A percentile compares a stretch with the other conserved stretches of the same genome.
Evolutionary conservation across 495 filamentous ascomycete genomes (phyloP).

Genomic region (Hypoxylon rickii): DNA sequence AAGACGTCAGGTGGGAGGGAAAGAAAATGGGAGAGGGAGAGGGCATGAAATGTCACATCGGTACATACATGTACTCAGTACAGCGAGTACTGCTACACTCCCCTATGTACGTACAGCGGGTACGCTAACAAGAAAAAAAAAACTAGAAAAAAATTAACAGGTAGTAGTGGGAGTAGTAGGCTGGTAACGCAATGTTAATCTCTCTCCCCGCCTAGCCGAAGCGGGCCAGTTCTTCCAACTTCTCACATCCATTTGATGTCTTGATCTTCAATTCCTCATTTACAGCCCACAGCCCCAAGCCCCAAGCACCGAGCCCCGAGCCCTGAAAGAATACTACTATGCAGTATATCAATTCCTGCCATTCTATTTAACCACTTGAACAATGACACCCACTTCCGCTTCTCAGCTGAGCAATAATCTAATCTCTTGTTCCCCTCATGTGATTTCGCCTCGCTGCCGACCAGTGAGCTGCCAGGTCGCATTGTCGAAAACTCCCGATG

Average conservation of each 20-base stretch:
- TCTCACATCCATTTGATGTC: conserved; percentile 5
- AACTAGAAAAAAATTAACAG: not conserved
- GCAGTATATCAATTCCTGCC: no score
- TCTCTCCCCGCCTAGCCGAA: conserved; percentile 30
- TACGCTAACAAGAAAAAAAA: conserved; percentile 30
- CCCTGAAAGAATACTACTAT: conserved; percentile 15
- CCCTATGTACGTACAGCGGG: conserved; percentile 30
- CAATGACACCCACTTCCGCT: conserved; percentile 28
- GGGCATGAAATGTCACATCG: conserved; percentile 26
- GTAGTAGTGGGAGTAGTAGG: not conserved
- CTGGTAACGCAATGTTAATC: conserved; percentile 23
- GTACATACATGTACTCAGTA: no score
- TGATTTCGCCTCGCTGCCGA: conserved; percentile 21
- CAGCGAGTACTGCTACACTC: no score
- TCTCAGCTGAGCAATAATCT: conserved; percentile 16
- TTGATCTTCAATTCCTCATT: conserved; percentile 33
- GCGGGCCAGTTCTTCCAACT: conserved; percentile 30
- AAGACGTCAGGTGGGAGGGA: conserved; percentile 23
- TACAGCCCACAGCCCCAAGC: conserved; percentile 35
- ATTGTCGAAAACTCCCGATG: conserved; percentile 5
- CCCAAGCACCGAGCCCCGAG: no score
- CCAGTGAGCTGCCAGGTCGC: conserved; percentile 14
- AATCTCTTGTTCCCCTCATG: conserved; percentile 20
- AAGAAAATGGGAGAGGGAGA: conserved; percentile 5
- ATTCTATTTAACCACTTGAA: conserved; percentile 36